Evolutionary conservation across 805 yeast genomes (phyloP).

Genomic region (Lachancea thermotolerans): DNA sequence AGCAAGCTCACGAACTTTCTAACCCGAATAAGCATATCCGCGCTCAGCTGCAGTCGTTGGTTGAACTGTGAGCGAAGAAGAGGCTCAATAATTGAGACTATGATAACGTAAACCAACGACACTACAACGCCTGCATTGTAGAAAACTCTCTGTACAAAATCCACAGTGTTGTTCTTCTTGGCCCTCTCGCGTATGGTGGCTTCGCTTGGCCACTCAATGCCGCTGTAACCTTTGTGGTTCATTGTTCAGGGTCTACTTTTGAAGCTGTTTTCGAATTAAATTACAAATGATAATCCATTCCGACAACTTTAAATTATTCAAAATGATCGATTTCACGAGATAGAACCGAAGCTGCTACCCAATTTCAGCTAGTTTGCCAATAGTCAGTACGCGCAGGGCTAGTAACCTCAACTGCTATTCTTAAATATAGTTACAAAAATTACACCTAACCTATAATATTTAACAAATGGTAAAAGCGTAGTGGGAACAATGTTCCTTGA

Average conservation of each 20-base stretch:
- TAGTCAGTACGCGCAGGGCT: no score
- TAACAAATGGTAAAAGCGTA: no score
- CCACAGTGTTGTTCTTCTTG: conserved; percentile 18
- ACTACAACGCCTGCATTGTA: conserved; percentile 25
- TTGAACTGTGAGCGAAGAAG: conserved; percentile 33
- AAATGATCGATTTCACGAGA: no score
- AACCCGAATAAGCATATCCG: conserved; percentile 25
- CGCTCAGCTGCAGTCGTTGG: conserved; percentile 34
- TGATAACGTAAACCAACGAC: conserved; percentile 17
- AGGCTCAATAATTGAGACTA: conserved; percentile 35
- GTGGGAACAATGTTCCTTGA: no score
- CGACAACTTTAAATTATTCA: no score
- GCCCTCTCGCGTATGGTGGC: conserved; percentile 18
- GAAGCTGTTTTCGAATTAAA: no score
- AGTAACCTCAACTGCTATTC: neutral
- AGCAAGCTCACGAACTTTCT: conserved; percentile 26
- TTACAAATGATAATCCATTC: no score
- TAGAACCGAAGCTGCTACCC: no score
- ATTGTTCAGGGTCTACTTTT: no score
- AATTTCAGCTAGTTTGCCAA: no score
- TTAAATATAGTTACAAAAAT: neutral
- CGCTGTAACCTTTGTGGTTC: no score
- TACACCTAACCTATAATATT: no score
- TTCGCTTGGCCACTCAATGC: conserved; percentile 22
- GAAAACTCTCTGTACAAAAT: conserved; percentile 22